Percentiles rank a stretch among this genome's conserved stretches.
These are phyloP conservation scores for Arabidopsis lyrata DNA, from an alignment of 441 rosid genomes.

Conservation along the genomic window DNA sequence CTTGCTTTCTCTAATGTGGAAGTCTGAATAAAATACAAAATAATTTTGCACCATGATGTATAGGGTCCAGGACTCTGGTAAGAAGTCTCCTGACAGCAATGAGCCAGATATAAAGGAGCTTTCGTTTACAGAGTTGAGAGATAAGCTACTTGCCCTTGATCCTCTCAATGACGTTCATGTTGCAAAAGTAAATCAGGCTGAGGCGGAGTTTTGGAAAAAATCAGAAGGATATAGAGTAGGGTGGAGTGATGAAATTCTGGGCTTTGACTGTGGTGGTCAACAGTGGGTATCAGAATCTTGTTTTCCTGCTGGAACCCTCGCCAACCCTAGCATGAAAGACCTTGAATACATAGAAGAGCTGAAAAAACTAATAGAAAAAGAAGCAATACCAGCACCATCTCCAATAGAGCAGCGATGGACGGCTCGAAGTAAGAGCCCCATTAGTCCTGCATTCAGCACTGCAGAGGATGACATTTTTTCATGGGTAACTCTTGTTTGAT, in stretches of 20 bases:
- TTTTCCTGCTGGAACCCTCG: constrained; percentile 90
- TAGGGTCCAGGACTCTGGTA: constrained; percentile 60
- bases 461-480: constrained; percentile 82
- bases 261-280: constrained; percentile 98
- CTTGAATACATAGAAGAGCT: constrained; percentile 87
- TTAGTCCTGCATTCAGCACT: constrained; percentile 91
- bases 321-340: constrained; percentile 93
- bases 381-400: constrained; percentile 82
- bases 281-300: constrained; percentile 99
- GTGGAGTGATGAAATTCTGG: constrained; percentile 97
- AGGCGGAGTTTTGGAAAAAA: constrained; percentile 95
- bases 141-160: constrained; percentile 87
- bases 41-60: constrained; percentile 14
- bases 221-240: constrained; percentile 97
- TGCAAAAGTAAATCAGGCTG: constrained; percentile 77
- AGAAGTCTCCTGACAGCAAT: constrained; percentile 52
- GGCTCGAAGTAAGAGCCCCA: constrained; percentile 75
- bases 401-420: constrained; percentile 99
- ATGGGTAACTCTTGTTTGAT: constrained; percentile 63
- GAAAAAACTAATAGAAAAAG: constrained; percentile 80
- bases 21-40: neutral
- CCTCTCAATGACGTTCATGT: constrained; percentile 90
- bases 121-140: constrained; percentile 88
- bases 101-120: constrained; percentile 71
- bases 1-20: neutral